phyloP scores from a whole-genome alignment of 352 stramenopile species.

The Nothophytophthora sp. region DNA sequence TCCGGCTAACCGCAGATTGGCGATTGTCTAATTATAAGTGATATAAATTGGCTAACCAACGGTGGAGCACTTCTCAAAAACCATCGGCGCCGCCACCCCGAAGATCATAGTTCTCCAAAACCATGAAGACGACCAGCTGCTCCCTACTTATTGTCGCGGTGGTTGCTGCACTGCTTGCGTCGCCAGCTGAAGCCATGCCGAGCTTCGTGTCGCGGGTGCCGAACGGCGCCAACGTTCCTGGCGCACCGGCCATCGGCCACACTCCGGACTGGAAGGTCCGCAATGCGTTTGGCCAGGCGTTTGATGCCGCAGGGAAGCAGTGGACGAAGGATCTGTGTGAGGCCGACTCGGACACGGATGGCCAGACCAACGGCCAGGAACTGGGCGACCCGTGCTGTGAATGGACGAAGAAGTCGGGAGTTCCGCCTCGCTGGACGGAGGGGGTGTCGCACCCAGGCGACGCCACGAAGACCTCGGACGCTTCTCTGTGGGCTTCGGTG shows the following conservation, averaged over 20 bases:
- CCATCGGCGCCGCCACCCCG: no score
- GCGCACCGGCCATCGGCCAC: conserved; percentile 32
- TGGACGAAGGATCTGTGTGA: conserved; percentile 57
- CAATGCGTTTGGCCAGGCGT: conserved; percentile 55
- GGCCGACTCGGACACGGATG: conserved; percentile 75
- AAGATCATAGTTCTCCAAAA: no score
- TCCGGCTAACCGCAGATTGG: no score
- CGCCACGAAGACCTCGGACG: conserved; percentile 15
- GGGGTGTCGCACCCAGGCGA: conserved; percentile 31
- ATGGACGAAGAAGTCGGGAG: conserved; percentile 29
- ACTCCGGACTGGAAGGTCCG: conserved; percentile 13
- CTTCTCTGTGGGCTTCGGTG: conserved; percentile 13
- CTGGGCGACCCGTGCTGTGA: conserved; percentile 79
- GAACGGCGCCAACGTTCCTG: conserved; percentile 32
- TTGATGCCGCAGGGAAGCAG: conserved; percentile 20
- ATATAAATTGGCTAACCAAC: no score
- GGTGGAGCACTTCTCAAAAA: no score
- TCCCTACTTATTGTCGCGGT: neutral
- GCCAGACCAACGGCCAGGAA: conserved; percentile 83
- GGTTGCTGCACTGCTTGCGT: neutral
- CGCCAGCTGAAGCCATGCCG: conserved; percentile 6
- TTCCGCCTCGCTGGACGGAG: conserved; percentile 9
- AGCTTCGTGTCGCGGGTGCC: conserved; percentile 20
- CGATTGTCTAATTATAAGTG: no score
- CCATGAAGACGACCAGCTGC: no score